Evolutionary conservation across 176 grass and related monocot species (phyloP).

Genomic region (Ampelocalamus luodianensis): DNA sequence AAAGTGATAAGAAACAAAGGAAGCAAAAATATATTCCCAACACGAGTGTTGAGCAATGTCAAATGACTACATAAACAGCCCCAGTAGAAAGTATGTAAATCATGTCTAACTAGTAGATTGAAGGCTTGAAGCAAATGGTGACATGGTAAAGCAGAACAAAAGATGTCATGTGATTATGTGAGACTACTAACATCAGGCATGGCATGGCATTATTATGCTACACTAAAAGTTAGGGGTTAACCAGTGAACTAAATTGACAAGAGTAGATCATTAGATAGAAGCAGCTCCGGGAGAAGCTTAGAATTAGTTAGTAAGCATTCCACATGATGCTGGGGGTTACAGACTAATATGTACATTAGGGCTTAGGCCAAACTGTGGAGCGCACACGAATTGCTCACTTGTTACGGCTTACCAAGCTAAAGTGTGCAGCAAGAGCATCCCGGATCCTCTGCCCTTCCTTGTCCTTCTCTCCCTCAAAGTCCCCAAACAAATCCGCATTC

Average conservation of each 20-base stretch:
- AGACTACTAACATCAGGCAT: neutral
- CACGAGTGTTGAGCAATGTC: neutral
- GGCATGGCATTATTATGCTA: neutral
- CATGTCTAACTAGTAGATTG: neutral
- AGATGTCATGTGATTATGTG: neutral
- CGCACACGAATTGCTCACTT: constrained; percentile 17
- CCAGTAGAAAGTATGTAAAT: neutral
- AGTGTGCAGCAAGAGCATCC: constrained; percentile 73
- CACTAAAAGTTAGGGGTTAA: neutral
- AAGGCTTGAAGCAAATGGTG: neutral
- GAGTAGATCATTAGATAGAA: constrained; percentile 16
- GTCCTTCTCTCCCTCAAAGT: constrained; percentile 72
- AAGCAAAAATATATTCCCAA: constrained; percentile 29
- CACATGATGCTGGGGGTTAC: constrained; percentile 23
- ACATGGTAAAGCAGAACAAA: constrained; percentile 12
- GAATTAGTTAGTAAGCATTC: constrained; percentile 21
- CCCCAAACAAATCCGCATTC: constrained; percentile 48
- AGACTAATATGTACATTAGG: constrained; percentile 20
- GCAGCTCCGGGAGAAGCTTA: constrained; percentile 25
- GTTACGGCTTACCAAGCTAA: constrained; percentile 60
- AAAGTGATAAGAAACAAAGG: constrained; percentile 3
- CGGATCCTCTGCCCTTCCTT: constrained; percentile 77
- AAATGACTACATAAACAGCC: neutral
- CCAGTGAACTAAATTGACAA: constrained; percentile 11
- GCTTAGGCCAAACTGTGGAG: neutral